Conservation (phyloP, 2,329 filamentous ascomycete genomes). For the Thyridium curvatum region DNA sequence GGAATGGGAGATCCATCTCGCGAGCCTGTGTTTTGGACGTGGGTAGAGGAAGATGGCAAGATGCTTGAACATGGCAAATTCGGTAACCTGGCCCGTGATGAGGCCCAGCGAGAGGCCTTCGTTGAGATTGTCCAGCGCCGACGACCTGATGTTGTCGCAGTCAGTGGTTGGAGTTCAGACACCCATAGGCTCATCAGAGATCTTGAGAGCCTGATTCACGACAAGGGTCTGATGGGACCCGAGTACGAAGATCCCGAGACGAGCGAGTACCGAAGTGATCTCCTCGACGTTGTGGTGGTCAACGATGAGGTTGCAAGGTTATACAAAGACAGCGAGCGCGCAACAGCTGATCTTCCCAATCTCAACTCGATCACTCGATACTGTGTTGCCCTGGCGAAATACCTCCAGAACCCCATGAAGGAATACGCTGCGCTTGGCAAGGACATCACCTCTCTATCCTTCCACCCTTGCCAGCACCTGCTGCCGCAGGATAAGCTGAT, state of each 20-base stretch:
- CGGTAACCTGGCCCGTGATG: slow-evolving; percentile 67
- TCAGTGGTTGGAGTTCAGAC: slow-evolving; percentile 85
- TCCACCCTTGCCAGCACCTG: slow-evolving; percentile 85
- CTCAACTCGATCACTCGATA: slow-evolving; percentile 77
- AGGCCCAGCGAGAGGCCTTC: slow-evolving; percentile 61
- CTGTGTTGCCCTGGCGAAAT: slow-evolving; percentile 81
- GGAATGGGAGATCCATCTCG: slow-evolving; percentile 67
- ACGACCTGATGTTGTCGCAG: slow-evolving; percentile 82
- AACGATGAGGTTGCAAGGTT: slow-evolving; percentile 97
- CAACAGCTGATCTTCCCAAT: slow-evolving; percentile 72
- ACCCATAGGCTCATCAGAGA: slow-evolving; percentile 79
- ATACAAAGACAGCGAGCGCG: slow-evolving; percentile 85
- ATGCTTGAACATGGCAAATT: slow-evolving; percentile 88
- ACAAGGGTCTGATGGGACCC: slow-evolving; percentile 70
- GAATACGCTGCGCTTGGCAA: slow-evolving; percentile 91
- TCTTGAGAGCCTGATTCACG: slow-evolving; percentile 69
- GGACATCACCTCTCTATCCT: slow-evolving; percentile 79
- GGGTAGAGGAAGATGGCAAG: slow-evolving; percentile 86
- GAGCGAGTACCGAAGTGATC: slow-evolving; percentile 68
- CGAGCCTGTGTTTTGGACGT: slow-evolving; percentile 85
- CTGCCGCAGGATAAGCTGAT: slow-evolving; percentile 81
- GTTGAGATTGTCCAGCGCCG: slow-evolving; percentile 73
- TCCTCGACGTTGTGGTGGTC: slow-evolving; percentile 81
- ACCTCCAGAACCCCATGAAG: slow-evolving; percentile 92
- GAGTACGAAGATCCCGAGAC: slow-evolving; percentile 78